These are phyloP conservation scores for Solanum chacoense DNA, from an alignment of 305 asterid species.

Conservation along the genomic window DNA sequence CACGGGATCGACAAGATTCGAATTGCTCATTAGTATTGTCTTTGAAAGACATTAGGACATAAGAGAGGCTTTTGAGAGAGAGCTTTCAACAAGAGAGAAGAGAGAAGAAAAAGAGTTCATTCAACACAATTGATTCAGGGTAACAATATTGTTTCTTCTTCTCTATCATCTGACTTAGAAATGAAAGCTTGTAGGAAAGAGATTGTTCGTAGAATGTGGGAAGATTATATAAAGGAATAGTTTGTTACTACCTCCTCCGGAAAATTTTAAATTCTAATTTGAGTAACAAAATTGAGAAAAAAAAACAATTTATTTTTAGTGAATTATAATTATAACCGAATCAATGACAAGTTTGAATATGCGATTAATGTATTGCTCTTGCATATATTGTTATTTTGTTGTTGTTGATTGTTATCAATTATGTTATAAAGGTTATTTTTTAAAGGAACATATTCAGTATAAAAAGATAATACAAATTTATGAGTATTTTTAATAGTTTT, in stretches of 20 bases:
- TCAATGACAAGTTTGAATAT: too few relatives aligned
- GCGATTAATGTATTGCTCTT: neutral
- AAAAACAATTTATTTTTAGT: too few relatives aligned
- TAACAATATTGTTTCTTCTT: neutral
- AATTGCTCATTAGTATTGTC: too few relatives aligned
- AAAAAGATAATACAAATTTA: too few relatives aligned
- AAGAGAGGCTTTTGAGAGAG: too few relatives aligned
- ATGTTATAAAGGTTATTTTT: neutral
- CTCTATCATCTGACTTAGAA: neutral
- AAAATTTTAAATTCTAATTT: neutral
- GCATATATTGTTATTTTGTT: neutral
- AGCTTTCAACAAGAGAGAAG: too few relatives aligned
- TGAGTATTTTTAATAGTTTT: neutral
- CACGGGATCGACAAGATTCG: too few relatives aligned
- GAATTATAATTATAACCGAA: neutral
- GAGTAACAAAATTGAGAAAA: neutral
- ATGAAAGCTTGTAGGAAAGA: neutral
- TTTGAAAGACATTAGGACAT: too few relatives aligned
- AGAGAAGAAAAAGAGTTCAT: too few relatives aligned
- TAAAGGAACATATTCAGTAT: neutral
- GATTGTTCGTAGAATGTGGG: neutral
- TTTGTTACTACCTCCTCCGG: neutral
- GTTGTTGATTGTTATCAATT: neutral
- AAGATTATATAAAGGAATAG: neutral
- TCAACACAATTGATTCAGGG: neutral